Evolutionary conservation across 73 alveolate genomes (phyloP).

Genomic region (Strombidium stylifer): DNA sequence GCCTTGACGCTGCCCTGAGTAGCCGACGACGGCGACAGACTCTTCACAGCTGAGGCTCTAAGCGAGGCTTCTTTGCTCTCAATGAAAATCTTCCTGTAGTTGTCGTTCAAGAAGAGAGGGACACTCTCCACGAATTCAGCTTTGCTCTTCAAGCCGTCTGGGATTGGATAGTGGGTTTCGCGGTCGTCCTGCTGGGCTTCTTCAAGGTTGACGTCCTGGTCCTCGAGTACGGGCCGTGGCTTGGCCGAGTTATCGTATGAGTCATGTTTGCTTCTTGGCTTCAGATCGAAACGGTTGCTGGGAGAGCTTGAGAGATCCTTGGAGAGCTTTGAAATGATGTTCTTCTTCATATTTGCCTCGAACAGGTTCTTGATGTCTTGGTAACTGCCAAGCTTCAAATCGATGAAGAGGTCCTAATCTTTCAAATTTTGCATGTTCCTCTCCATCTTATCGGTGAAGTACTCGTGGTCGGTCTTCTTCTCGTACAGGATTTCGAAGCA

Average conservation of each 20-base stretch:
- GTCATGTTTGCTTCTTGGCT: too few species aligned
- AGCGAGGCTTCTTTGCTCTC: constrained; percentile 5
- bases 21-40: background rate
- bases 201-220: too few species aligned
- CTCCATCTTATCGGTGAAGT: background rate
- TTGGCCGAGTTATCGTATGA: too few species aligned
- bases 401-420: constrained; percentile 41
- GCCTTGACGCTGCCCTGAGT: background rate
- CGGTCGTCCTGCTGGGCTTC: too few species aligned
- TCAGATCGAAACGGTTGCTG: too few species aligned
- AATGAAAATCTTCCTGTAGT: constrained; percentile 15
- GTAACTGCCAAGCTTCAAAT: constrained; percentile 22
- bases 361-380: too few species aligned
- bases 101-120: constrained; percentile 31
- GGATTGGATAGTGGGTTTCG: constrained; percentile 10
- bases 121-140: constrained; percentile 24
- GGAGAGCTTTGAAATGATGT: too few species aligned
- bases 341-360: too few species aligned
- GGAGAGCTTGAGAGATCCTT: too few species aligned
- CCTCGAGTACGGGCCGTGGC: too few species aligned
- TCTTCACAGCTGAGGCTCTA: background rate
- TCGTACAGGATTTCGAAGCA: constrained; percentile 28
- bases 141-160: constrained; percentile 9
- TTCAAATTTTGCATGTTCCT: constrained; percentile 11
- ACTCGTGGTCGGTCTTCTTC: constrained; percentile 3